Evolutionary conservation across 352 stramenopile species (phyloP), one percentile per base, ranked within the genome.

Genomic region (Pythium guiyangense): DNA sequence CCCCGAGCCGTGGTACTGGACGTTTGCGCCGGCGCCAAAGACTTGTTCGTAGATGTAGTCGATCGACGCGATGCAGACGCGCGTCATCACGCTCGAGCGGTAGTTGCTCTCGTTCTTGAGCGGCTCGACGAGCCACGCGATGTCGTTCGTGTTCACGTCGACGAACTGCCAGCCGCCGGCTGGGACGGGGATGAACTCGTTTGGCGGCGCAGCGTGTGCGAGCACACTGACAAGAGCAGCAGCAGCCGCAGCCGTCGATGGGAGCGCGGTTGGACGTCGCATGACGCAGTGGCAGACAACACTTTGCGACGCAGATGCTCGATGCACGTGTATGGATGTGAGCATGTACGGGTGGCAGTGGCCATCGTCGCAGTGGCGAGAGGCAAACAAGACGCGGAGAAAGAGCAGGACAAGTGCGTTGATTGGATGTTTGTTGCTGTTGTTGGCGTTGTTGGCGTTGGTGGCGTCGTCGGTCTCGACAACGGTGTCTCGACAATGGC

Each of bases 81-180:
- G 84, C 45, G 88, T 73, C 62, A 97, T 97, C 57, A 98, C 97
- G 69, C 96, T 90, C 69, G 97, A 95, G 49, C 89, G 85, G 66
- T 98, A 96, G 25, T 48, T 47, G 49, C 35, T 53, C 42, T 63
- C 57, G 18, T 29, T 63, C 49, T 35, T 49, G 29, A 63, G 57
- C 17, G 49, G n/a, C 12, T 51, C 45, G 20, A 20, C 29, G 1
- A 63, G 29, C 3, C 56, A 48, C 11, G 39, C n/a, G 10, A 56
- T 44, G 48, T 45, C 49, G 11, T 34, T 29, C 6, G 47, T 44
- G n/a, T 26, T 43, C 39, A 55, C 39, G 39, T 62, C 48, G 29
- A 62, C 27, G 20, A 18, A 4, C n/a, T 12, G 40, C 56, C 56
- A 62, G 8, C 49, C 49, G 5, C 22, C 20, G n/a, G 17, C 48